Evolutionary conservation across 805 yeast genomes (phyloP).

Genomic region (fission yeast (Schizosaccharomyces pombe)): ASM294v3 CU329670.1:4389001-4389500

Average conservation of each 20-base stretch:
- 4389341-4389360: slow-evolving; percentile 74
- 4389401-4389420: slow-evolving; percentile 68
- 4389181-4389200: slow-evolving; percentile 73
- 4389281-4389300: slow-evolving; percentile 59
- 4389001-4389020: neutral
- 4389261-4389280: slow-evolving; percentile 48
- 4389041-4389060: neutral
- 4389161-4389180: slow-evolving; percentile 69
- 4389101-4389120: too few species aligned
- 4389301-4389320: slow-evolving; percentile 55
- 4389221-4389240: slow-evolving; percentile 56
- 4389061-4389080: neutral
- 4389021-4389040: slow-evolving; percentile 9
- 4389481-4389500: slow-evolving; percentile 91
- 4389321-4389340: slow-evolving; percentile 67
- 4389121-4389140: slow-evolving; percentile 32
- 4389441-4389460: slow-evolving; percentile 80
- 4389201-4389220: slow-evolving; percentile 62
- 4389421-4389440: slow-evolving; percentile 28
- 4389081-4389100: neutral
- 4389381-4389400: slow-evolving; percentile 65
- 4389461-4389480: slow-evolving; percentile 79
- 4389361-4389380: slow-evolving; percentile 63
- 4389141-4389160: slow-evolving; percentile 73
- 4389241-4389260: slow-evolving; percentile 60